Base-by-base conservation (phyloP, 257 asterid species). In the Solanum boliviense region DNA sequence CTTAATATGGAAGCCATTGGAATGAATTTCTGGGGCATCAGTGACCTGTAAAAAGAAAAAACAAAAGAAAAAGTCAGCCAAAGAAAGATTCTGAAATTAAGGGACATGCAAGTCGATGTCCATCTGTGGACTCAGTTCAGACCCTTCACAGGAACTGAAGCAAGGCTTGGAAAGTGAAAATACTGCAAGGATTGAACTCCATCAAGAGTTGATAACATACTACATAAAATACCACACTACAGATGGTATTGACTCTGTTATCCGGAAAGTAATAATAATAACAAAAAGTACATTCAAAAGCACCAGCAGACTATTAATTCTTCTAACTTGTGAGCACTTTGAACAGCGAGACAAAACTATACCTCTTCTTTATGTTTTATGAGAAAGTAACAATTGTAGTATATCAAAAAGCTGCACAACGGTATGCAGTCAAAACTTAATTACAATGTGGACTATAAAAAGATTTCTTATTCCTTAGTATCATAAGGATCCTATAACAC, bases 11-110 rank as follows among this genome's bases (percentile, higher is more conserved):
- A 94, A 94, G 88, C 98, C 98, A 89, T 94, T 94, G 86, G 98
- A 96, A 91, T 96, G 99, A 85, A 96, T 95, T 90, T 96, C 99
- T 60, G 99, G 99, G 88, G 99, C 94, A 94, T 94, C 97, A 48
- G 98, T 94, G 67, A 96, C 95, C 99, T 96, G 96, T 71, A 88
- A 67, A 89, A 79, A 18, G 0, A 36, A 81, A 29, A 48, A 39
- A 2, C 34, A 5, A 76, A 76, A 36, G 32, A 39, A 38, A 75
- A 76, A 25, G 84, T 76, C 46, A 76, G 84, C 58, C 25, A 76
- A 76, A 76, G 60, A 76, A 76, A 39, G 84, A 76, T 76, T n/a
- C 84, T 76, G 60, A 31, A 76, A 36, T 39, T 76, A 39, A 76
- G 84, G 58, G 60, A 12, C 31, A 39, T 23, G 84, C 84, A 76